These are phyloP conservation scores for Aspergillus japonicus DNA, from an alignment of 2,329 filamentous ascomycete genomes.

Conservation along the genomic window DNA sequence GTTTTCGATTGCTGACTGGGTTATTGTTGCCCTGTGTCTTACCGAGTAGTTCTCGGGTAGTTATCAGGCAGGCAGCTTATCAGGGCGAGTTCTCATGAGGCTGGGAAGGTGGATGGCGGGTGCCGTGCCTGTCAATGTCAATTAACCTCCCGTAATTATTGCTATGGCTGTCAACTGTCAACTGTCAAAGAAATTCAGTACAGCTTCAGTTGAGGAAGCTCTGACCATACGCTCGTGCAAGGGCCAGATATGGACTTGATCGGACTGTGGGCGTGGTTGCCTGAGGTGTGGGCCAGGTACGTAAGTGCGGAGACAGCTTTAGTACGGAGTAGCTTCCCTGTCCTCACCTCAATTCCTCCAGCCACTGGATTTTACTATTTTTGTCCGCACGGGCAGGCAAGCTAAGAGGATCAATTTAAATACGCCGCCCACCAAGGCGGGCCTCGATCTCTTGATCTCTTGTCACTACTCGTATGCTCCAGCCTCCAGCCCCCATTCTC, in stretches of 20 bases:
- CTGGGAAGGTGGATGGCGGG: too few relatives aligned
- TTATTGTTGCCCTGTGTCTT: too few relatives aligned
- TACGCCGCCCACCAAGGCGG: neutral
- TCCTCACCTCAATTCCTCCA: neutral
- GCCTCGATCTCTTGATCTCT: neutral
- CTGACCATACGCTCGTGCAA: neutral
- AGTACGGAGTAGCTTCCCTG: too few relatives aligned
- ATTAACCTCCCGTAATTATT: too few relatives aligned
- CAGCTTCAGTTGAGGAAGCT: neutral
- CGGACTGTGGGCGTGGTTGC: neutral
- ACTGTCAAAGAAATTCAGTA: too few relatives aligned
- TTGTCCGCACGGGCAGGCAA: neutral
- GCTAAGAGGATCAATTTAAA: neutral
- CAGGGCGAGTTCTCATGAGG: too few relatives aligned
- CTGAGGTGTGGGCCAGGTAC: neutral
- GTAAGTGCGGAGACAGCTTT: neutral
- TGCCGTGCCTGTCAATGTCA: too few relatives aligned
- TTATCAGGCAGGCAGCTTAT: too few relatives aligned
- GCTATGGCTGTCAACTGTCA: too few relatives aligned
- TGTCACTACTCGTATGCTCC: neutral
- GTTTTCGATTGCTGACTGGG: too few relatives aligned
- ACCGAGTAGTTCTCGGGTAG: too few relatives aligned
- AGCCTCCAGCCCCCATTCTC: neutral
- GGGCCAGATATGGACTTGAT: too few relatives aligned
- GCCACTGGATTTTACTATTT: slow-evolving; percentile 2